Percentiles rank a stretch among this genome's conserved stretches.
phyloP scores from a whole-genome alignment of 208 protist genomes.

The Leishmania guyanensis region DNA sequence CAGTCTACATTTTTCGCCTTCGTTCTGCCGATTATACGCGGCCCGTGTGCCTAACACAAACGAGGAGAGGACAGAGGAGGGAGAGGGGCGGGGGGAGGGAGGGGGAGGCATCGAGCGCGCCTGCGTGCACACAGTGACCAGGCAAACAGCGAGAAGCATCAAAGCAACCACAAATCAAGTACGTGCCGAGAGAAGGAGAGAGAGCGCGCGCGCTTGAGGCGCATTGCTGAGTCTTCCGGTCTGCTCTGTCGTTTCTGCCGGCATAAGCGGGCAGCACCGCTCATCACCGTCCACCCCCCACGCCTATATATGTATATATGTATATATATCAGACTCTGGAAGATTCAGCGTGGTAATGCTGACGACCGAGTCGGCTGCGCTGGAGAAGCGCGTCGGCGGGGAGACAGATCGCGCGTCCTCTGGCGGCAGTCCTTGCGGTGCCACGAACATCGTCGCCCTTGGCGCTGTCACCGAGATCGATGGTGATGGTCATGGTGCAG shows the following conservation, averaged over 20 bases:
- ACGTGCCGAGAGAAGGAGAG: neutral
- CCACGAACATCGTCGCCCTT: neutral
- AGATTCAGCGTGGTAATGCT: conserved; percentile 7
- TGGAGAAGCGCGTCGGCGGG: neutral
- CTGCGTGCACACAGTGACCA: no score
- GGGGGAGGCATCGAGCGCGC: neutral
- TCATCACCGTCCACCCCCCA: neutral
- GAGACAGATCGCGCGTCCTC: neutral
- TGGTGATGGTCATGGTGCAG: neutral
- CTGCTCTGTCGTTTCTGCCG: neutral
- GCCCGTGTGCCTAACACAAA: neutral
- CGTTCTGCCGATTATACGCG: neutral
- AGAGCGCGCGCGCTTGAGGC: neutral
- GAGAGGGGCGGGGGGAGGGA: neutral
- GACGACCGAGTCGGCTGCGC: neutral
- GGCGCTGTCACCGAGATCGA: neutral
- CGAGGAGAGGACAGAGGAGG: neutral
- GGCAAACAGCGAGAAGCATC: neutral
- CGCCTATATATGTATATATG: no score
- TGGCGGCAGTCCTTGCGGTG: neutral
- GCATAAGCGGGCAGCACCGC: neutral
- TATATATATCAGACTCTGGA: neutral
- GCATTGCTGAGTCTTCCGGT: neutral
- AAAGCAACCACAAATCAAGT: neutral
- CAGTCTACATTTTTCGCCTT: neutral